Evolutionary conservation across 768 basidiomycete species (phyloP).

Genomic region (Mycena floridula): DNA sequence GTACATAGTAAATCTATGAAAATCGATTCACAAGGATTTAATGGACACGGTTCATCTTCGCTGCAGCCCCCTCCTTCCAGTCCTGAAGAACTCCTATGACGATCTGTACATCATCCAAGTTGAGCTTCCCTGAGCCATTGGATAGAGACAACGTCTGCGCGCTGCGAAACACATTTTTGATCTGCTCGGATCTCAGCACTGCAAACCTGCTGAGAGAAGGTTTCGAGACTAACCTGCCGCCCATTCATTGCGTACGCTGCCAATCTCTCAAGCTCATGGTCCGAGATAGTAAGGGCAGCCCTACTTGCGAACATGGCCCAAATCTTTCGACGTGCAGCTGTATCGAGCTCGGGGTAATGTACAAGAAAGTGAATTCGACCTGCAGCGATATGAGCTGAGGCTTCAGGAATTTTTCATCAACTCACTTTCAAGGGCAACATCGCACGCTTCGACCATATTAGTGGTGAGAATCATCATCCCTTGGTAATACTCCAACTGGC

Average conservation of each 20-base stretch:
- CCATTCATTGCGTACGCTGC: neutral
- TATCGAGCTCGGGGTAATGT: slow-evolving; percentile 14
- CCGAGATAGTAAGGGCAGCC: neutral
- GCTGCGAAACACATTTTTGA: neutral
- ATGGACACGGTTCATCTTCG: no score
- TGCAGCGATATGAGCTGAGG: neutral
- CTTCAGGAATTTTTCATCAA: neutral
- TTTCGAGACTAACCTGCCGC: neutral
- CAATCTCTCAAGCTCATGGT: neutral
- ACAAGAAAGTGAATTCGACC: slow-evolving; percentile 14
- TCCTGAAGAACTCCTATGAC: neutral
- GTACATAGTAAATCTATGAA: no score
- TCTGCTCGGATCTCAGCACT: neutral
- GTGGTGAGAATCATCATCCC: slow-evolving; percentile 9
- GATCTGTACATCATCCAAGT: neutral
- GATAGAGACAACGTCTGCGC: neutral
- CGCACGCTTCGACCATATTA: slow-evolving; percentile 18
- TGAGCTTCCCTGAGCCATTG: neutral
- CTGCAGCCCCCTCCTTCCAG: no score
- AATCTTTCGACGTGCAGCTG: slow-evolving; percentile 6
- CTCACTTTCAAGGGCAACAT: slow-evolving; percentile 22
- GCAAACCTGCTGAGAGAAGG: neutral
- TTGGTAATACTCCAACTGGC: slow-evolving; percentile 8
- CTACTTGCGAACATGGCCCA: slow-evolving; percentile 14
- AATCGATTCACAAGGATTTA: no score